Conservation (phyloP, 208 protist species). For the Spongospora subterranea region DNA sequence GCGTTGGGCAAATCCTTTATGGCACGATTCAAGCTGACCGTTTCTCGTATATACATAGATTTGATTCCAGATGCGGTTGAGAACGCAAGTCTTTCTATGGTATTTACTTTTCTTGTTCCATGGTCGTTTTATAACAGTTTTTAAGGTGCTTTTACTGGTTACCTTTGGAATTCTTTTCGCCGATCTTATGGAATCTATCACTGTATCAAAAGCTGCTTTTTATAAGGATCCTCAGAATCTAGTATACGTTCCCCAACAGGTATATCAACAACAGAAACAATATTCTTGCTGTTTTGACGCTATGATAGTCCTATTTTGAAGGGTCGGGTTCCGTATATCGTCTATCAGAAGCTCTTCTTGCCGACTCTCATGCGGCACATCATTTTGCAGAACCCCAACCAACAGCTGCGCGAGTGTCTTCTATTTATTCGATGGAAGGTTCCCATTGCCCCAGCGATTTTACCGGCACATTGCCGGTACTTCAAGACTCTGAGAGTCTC, state of each 20-base stretch:
- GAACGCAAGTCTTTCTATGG: neutral
- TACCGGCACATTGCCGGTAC: no score
- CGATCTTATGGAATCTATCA: constrained; percentile 46
- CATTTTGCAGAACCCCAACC: no score
- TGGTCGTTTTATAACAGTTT: neutral
- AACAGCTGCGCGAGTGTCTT: no score
- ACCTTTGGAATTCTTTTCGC: neutral
- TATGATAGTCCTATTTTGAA: no score
- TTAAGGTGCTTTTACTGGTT: neutral
- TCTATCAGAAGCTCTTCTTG: no score
- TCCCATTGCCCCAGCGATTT: no score
- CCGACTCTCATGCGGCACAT: no score
- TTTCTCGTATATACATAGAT: neutral
- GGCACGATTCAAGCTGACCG: neutral
- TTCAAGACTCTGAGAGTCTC: neutral
- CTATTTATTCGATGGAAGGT: no score
- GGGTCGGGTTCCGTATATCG: no score
- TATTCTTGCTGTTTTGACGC: no score
- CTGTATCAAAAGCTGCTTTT: neutral
- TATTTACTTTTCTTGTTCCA: neutral
- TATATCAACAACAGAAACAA: no score
- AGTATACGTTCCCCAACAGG: constrained; percentile 28
- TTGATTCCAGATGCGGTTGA: constrained; percentile 4
- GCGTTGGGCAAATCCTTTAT: neutral
- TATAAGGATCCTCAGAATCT: neutral